These are phyloP conservation scores for Ogataea allantospora DNA, from an alignment of 805 yeast species.

Conservation along the genomic window DNA sequence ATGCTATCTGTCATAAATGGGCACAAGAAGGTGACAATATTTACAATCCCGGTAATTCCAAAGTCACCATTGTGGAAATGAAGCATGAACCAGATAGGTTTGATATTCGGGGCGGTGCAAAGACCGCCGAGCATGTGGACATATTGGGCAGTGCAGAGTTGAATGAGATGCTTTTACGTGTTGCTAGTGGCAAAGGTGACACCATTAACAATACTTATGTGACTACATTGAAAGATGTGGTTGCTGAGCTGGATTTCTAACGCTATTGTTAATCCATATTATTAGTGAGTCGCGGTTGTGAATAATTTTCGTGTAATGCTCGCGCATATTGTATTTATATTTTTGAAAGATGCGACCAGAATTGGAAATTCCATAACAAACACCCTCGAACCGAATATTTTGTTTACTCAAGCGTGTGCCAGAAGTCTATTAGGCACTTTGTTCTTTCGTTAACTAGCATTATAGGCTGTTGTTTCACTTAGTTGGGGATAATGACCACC, in stretches of 20 bases:
- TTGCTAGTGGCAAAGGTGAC: constrained; percentile 80
- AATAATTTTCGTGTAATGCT: constrained; percentile 5
- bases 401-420: constrained; percentile 18
- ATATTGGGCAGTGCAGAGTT: constrained; percentile 90
- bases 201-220: constrained; percentile 56
- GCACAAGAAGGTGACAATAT: constrained; percentile 42
- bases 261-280: too few species aligned
- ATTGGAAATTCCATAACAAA: constrained; percentile 18
- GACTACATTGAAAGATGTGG: constrained; percentile 65
- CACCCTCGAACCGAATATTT: constrained; percentile 18
- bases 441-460: constrained; percentile 4
- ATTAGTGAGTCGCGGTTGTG: constrained; percentile 11
- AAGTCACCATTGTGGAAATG: constrained; percentile 84
- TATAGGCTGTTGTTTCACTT: constrained; percentile 1
- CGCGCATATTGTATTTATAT: constrained; percentile 8
- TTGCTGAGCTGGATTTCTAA: constrained; percentile 48
- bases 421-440: not conserved
- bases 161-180: constrained; percentile 78
- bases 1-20: constrained; percentile 75
- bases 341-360: constrained; percentile 6
- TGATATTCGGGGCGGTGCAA: constrained; percentile 96
- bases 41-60: constrained; percentile 74
- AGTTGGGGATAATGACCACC: constrained; percentile 10
- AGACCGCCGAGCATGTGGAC: constrained; percentile 97
- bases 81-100: constrained; percentile 90